Percentiles rank a stretch among this genome's conserved stretches.
phyloP scores from a whole-genome alignment of 129 eudicot species.

The Heracleum sosnowskyi region DNA sequence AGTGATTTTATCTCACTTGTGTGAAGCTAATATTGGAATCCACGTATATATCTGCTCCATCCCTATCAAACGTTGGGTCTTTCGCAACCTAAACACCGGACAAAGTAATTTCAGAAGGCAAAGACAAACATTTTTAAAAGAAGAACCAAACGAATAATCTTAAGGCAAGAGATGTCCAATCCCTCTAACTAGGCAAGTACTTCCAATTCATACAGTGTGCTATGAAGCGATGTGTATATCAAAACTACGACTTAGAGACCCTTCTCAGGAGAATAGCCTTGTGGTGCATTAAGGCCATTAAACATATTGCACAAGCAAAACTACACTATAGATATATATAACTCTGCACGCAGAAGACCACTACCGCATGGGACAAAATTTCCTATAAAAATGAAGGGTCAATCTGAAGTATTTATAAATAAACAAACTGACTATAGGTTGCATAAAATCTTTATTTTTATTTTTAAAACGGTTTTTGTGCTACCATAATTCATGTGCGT shows the following conservation, averaged over 20 bases:
- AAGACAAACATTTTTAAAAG: neutral
- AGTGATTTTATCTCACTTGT: constrained; percentile 43
- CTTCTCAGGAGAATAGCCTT: neutral
- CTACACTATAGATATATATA: neutral
- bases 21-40: constrained; percentile 65
- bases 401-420: neutral
- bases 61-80: constrained; percentile 63
- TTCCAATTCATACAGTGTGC: neutral
- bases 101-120: constrained; percentile 5
- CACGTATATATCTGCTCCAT: constrained; percentile 76
- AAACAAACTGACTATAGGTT: neutral
- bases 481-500: neutral
- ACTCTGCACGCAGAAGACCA: neutral
- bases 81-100: constrained; percentile 52
- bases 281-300: neutral
- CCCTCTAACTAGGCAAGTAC: neutral
- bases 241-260: neutral
- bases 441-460: neutral
- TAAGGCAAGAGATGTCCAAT: neutral
- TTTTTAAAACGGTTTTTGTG: neutral
- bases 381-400: neutral
- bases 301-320: neutral
- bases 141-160: neutral
- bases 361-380: neutral
- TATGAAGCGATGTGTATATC: neutral